Percentiles rank a stretch among this genome's conserved stretches.
Evolutionary conservation across 2,329 filamentous ascomycete genomes (phyloP).

Genomic region (Dactylellina sp.): DNA sequence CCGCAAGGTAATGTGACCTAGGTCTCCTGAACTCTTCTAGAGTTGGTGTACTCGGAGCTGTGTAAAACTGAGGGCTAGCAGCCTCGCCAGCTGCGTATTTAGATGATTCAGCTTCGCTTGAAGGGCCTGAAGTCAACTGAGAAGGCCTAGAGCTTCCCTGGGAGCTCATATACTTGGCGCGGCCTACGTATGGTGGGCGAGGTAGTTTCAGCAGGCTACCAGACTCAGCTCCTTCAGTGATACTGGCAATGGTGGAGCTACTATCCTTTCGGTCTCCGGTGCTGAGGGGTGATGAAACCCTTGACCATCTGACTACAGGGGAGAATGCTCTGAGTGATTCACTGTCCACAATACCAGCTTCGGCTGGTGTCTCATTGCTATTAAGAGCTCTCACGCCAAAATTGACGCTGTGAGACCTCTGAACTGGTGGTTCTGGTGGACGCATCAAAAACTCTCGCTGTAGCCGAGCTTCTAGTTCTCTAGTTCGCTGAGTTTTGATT

Average conservation of each 20-base stretch:
- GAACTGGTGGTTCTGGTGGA: slow-evolving; percentile 11
- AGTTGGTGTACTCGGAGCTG: slow-evolving; percentile 12
- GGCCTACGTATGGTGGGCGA: slow-evolving; percentile 11
- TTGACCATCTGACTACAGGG: slow-evolving; percentile 32
- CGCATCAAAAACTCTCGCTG: slow-evolving; percentile 19
- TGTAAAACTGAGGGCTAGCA: slow-evolving; percentile 5
- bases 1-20: slow-evolving; percentile 16
- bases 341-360: slow-evolving; percentile 45
- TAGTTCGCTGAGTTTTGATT: slow-evolving; percentile 13
- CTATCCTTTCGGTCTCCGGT: slow-evolving; percentile 26
- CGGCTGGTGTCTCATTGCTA: slow-evolving; percentile 43
- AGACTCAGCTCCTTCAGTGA: slow-evolving; percentile 1
- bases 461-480: slow-evolving; percentile 18
- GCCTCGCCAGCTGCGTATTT: background rate
- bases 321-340: slow-evolving; percentile 40
- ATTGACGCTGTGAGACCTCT: slow-evolving; percentile 37
- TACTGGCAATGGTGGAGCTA: slow-evolving; percentile 32
- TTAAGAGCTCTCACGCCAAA: slow-evolving; percentile 52
- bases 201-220: slow-evolving; percentile 4
- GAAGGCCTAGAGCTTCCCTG: slow-evolving; percentile 2
- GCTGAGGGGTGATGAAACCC: slow-evolving; percentile 42
- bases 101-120: background rate
- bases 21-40: background rate
- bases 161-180: background rate
- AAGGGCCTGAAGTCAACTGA: slow-evolving; percentile 1